Percentiles rank a stretch among this genome's conserved stretches.
Evolutionary conservation across 345 rosid genomes (phyloP).

Genomic region (Punica granatum): DNA sequence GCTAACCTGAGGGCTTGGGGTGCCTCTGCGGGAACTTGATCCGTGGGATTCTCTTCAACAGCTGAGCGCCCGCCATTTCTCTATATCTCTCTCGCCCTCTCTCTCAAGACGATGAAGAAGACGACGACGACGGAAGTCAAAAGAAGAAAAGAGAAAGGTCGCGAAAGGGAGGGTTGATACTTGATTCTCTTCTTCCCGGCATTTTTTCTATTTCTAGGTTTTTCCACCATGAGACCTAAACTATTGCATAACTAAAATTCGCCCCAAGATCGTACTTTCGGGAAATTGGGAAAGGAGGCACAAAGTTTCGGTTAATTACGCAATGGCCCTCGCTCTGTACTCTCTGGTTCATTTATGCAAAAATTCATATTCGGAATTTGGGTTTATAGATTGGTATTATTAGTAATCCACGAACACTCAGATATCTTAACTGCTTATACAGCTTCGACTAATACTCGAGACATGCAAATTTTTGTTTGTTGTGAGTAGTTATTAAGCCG

Average conservation of each 20-base stretch:
- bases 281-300: neutral
- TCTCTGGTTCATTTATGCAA: too few species aligned
- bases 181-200: neutral
- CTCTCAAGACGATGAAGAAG: neutral
- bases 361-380: too few species aligned
- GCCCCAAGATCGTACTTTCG: neutral
- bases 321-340: too few species aligned
- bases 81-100: slow-evolving; percentile 10
- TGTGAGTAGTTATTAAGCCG: too few species aligned
- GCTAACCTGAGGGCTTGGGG: slow-evolving; percentile 39
- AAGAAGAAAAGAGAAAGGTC: neutral
- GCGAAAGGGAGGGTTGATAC: neutral
- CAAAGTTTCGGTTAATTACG: neutral
- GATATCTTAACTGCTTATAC: too few species aligned
- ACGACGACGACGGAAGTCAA: slow-evolving; percentile 7
- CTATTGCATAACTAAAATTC: neutral
- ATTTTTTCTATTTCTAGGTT: neutral
- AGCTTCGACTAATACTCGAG: too few species aligned
- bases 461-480: too few species aligned
- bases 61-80: slow-evolving; percentile 47
- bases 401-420: too few species aligned
- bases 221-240: neutral
- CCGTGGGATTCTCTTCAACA: slow-evolving; percentile 79
- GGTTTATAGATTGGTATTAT: too few species aligned
- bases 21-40: slow-evolving; percentile 76